Base-by-base conservation (phyloP, 768 basidiomycete genomes). In the Pulveroboletus sp. region DNA sequence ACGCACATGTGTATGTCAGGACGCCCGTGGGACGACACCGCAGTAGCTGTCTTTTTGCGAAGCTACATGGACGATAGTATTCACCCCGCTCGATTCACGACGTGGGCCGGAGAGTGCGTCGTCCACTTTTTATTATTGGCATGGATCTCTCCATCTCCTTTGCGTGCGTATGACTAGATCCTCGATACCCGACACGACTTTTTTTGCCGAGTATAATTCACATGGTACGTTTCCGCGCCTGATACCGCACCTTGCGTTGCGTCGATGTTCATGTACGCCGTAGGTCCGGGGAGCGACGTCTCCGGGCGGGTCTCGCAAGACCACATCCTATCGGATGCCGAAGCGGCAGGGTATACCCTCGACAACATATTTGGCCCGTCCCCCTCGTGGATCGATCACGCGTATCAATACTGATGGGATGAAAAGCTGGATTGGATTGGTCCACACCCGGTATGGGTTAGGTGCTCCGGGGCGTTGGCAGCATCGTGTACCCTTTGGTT, bases 11-110 rank as follows among this genome's bases (percentile, higher is more conserved):
- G 19, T 4, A 7, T 13, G n/a, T 36, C 11, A 71, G 59, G 62
- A 12, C 75, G 84, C 3, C 83, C 84, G 0, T 85, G 84, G 84
- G 84, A 83, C 58, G 72, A 77, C 41, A 63, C 79, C 7, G 78
- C 82, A 0, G 73, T 73, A 0, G 75, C 80, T 0, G 76, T 85
- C 1, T 85, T 68, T 50, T 61, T 84, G 7, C 65, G 64, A 6
- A 82, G 74, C 0, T 76, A 72, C 42, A 85, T 85, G 82, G 81
- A 85, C 45, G 68, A 75, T 11, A 79, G 73, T 52, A 73, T 84
- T 33, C 40, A 67, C 6, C 72, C 80, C 1, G 70, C 58, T 10
- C 81, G 82, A 7, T 84, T 76, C 69, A 76, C 62, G 1, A 69
- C 79, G 0, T 83, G 67, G 36, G 0, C 0, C 49, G 65, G 63